Percentiles rank a stretch among this genome's conserved stretches.
Evolutionary conservation across 2,329 filamentous ascomycete genomes (phyloP).

Genomic region (Neoarthrinium moseri): DNA sequence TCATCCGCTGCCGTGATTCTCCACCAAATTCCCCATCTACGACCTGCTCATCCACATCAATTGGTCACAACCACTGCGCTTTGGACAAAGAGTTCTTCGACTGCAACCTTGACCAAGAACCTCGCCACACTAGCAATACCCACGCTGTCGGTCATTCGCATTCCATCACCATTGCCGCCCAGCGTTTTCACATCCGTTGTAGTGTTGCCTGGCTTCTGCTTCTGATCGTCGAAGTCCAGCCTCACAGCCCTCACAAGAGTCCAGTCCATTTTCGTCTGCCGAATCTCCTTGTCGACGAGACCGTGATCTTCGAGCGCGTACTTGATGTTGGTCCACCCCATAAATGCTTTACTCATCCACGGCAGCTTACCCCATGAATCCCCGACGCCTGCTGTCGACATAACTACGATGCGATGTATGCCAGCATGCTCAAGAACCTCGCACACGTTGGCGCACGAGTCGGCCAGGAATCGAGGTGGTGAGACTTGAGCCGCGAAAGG

Average conservation of each 20-base stretch:
- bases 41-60: not conserved
- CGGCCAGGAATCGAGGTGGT: constrained; percentile 35
- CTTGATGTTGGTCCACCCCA: constrained; percentile 39
- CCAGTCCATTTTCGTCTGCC: constrained; percentile 31
- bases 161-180: constrained; percentile 26
- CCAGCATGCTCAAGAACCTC: constrained; percentile 29
- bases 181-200: constrained; percentile 18
- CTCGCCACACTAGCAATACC: constrained; percentile 25
- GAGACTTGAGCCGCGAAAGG: constrained; percentile 37
- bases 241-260: constrained; percentile 33
- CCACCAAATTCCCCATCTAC: too few relatives aligned
- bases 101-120: constrained; percentile 33
- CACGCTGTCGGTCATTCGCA: constrained; percentile 28
- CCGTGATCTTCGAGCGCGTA: constrained; percentile 35
- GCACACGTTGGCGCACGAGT: constrained; percentile 34
- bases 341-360: constrained; percentile 32
- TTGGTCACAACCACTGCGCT: not conserved
- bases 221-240: constrained; percentile 28
- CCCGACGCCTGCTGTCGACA: constrained; percentile 38
- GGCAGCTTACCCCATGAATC: constrained; percentile 34
- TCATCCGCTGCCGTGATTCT: too few relatives aligned
- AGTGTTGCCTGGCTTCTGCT: constrained; percentile 19
- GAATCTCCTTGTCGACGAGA: constrained; percentile 34
- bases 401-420: constrained; percentile 31
- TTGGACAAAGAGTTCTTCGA: constrained; percentile 11